Evolutionary conservation across 1,284 basidiomycete species (phyloP).

Genomic region (Hymenochaete sp.): DNA sequence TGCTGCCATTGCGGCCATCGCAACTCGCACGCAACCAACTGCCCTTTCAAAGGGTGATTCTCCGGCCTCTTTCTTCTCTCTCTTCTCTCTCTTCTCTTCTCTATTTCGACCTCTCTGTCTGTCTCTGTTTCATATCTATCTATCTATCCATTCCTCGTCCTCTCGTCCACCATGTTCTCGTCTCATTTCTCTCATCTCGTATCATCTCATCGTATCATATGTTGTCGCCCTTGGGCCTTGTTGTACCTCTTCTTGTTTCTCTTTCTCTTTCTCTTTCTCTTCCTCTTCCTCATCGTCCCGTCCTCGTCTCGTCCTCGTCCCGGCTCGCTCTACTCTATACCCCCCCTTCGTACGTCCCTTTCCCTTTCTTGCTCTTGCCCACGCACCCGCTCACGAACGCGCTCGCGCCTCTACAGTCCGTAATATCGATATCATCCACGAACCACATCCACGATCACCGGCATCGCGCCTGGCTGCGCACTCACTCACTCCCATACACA

Average conservation of each 20-base stretch:
- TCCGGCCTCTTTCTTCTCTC: background rate
- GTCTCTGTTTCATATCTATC: background rate
- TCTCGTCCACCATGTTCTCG: background rate
- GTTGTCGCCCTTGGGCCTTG: no score
- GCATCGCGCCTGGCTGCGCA: no score
- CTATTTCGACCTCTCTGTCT: background rate
- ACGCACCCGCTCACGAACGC: background rate
- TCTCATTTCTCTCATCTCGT: background rate
- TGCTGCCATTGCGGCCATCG: slow-evolving; percentile 71
- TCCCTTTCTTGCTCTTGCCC: background rate
- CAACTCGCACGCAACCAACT: slow-evolving; percentile 54
- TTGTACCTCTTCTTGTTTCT: background rate
- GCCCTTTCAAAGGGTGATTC: slow-evolving; percentile 45
- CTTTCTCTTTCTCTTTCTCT: background rate
- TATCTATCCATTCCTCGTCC: background rate
- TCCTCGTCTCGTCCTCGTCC: background rate
- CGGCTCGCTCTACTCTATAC: background rate
- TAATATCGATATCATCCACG: no score
- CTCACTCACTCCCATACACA: background rate
- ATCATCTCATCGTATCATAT: background rate
- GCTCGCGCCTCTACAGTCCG: background rate
- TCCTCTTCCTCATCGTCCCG: background rate
- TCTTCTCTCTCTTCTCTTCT: background rate
- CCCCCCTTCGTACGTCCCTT: background rate
- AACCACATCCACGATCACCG: no score